These are phyloP conservation scores for Colletotrichum abscissum DNA, from an alignment of 2,329 filamentous ascomycete species.

Conservation along the genomic window DNA sequence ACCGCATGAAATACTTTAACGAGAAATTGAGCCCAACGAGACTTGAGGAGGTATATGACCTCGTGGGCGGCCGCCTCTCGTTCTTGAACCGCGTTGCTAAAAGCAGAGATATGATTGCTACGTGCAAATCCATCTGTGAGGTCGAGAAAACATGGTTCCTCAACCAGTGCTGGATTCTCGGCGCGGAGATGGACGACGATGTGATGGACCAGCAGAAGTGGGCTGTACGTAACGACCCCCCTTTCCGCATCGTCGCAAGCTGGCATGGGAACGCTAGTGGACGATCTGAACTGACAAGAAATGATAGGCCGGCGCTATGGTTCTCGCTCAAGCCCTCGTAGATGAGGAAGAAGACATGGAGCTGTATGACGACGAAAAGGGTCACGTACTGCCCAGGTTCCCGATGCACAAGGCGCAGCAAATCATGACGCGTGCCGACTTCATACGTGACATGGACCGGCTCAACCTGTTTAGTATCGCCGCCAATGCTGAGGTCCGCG, in stretches of 20 bases:
- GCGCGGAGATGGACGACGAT: conserved; percentile 88
- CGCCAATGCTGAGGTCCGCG: conserved; percentile 84
- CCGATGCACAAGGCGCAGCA: conserved; percentile 86
- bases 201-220: conserved; percentile 99
- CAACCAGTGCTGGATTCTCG: conserved; percentile 81
- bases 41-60: conserved; percentile 84
- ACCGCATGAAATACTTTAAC: conserved; percentile 81
- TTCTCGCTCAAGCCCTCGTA: conserved; percentile 91
- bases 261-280: neutral
- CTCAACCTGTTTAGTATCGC: conserved; percentile 97
- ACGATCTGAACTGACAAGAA: neutral
- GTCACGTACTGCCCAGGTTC: conserved; percentile 34
- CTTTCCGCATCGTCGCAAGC: neutral
- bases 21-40: conserved; percentile 66
- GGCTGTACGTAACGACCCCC: conserved; percentile 69
- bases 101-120: conserved; percentile 80
- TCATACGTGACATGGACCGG: conserved; percentile 91
- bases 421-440: conserved; percentile 96
- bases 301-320: conserved; percentile 85
- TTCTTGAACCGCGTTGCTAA: conserved; percentile 94
- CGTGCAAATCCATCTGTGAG: conserved; percentile 79
- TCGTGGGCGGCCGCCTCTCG: conserved; percentile 87
- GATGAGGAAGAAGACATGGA: conserved; percentile 75
- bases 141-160: conserved; percentile 82
- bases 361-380: conserved; percentile 29